Evolutionary conservation across 108 stramenopile genomes (phyloP), one percentile per base, ranked within the genome.

Genomic region (Nannochloropsis oceanica): DNA sequence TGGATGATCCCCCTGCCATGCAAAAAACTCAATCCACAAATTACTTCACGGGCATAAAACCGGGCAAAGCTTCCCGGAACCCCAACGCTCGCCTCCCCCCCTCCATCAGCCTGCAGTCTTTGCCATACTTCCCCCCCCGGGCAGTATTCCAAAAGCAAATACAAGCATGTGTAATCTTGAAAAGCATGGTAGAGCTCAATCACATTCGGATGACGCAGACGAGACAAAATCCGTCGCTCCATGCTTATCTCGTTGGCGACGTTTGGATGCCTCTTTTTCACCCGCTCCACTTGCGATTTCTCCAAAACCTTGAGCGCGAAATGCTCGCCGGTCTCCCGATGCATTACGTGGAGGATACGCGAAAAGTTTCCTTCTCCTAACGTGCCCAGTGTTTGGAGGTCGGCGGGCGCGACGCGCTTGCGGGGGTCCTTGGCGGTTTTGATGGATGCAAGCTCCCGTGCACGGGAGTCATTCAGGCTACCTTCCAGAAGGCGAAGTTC

Each of bases 281-380:
- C 90, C 13, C 95, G 92, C 44, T 94, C 92, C 12, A 94, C 96
- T 50, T 94, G 87, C 73, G 95, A 94, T 91, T 97, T 98, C 82
- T 96, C 95, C 46, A 99, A 93, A 44, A 94, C 92, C 91, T 99
- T 99, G 46, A 99, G 90, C 0, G 99, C 99, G 86, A 97, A 99
- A 13, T n/a, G 83, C 92, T 96, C 94, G 12, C 91, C 84, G 0
- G 97, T 96, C 13, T 84, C 82, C 85, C 93, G 94, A 90, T 97
- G 96, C 82, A 84, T 84, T 80, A 93, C 95, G 43, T 92, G 85
- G 27, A 93, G 86, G 24, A 98, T 93, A 43, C 92, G 93, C 59
- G 93, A 92, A 91, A 96, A 98, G 88, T 98, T 98, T 13, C 97
- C 97, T 73, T 73, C 59, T n/a, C 59, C 59, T n/a, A 73, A 73